Evolutionary conservation across 108 stramenopile genomes (phyloP), one percentile per base, ranked within the genome.

Genomic region (Conticribra weissflogii): DNA sequence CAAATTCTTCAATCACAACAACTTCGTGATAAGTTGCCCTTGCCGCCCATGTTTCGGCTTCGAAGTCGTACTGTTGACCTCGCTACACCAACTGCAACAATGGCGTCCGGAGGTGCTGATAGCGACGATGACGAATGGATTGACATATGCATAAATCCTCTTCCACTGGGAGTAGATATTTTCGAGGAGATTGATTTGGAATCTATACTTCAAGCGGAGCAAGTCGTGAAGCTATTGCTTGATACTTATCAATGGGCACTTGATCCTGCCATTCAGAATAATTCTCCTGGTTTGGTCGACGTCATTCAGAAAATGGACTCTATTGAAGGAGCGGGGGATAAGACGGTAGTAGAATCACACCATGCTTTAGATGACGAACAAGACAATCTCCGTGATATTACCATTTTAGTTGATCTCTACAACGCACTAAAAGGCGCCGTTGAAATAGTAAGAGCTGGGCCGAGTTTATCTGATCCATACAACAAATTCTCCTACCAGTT

Each of bases 61-160:
- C 88, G 45, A 60, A 88, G 50, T 93, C 88, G 56, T 72, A 90
- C 32, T 82, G 71, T n/a, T 24, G 29, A 44, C 63, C 69, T 19
- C 59, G 63, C 15, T 48, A 41, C 33, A 49, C 74, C 18, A 41
- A 34, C 29, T 30, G 23, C 19, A 24, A 54, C 1, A 2, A 54
- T 30, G 5, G 28, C 0, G 17, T 17, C 41, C 0, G 19, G 23
- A 15, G 31, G 17, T 46, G 9, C 17, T 8, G 81, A 79, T n/a
- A 82, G 83, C 15, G 91, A 93, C 63, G 82, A 93, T 36, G 88
- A 93, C 57, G 91, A 90, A 68, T 93, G 91, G 88, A n/a, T 93
- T 31, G 66, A 62, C 15, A 12, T 50, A 15, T 62, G 66, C 30
- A 5, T 74, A 22, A 60, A 32, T 28, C 66, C 45, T 36, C 57